Percentiles rank a stretch among this genome's conserved stretches.
Conservation (phyloP, 2,329 filamentous ascomycete species). For the Botrytis galanthina region DNA sequence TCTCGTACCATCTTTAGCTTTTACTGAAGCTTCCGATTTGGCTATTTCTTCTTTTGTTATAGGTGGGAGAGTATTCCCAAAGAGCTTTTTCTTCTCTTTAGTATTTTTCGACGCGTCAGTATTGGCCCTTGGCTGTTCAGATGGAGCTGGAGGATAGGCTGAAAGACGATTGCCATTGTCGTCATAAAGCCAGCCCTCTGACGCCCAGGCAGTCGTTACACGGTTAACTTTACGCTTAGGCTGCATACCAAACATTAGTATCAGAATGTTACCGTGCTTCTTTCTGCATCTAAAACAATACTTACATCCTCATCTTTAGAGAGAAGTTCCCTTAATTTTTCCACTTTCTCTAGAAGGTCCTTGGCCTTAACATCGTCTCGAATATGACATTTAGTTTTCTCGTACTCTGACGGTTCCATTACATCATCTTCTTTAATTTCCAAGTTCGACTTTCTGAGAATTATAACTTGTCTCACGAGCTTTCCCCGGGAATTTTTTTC, state of each 20-base stretch:
- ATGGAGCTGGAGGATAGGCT: background rate
- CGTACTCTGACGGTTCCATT: too few species aligned
- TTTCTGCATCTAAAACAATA: rapidly evolving
- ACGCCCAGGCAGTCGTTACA: background rate
- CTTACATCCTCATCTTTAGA: background rate
- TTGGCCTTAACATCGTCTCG: background rate
- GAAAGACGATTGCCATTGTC: background rate
- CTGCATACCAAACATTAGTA: background rate
- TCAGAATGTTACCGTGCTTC: background rate
- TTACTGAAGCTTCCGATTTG: too few species aligned
- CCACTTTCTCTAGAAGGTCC: too few species aligned
- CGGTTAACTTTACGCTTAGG: background rate
- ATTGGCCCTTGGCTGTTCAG: background rate
- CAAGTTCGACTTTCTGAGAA: background rate
- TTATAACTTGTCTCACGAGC: background rate
- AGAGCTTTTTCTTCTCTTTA: too few species aligned
- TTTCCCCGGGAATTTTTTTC: background rate
- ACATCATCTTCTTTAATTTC: too few species aligned
- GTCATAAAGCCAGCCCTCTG: background rate
- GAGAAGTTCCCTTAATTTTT: too few species aligned
- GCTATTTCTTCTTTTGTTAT: too few species aligned
- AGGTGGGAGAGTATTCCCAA: too few species aligned
- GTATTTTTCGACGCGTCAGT: background rate
- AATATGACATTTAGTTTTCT: background rate
- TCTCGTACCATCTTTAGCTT: background rate